phyloP scores from a whole-genome alignment of 192 early-diverging fungal species.

The Phycomyces blakesleeanus region DNA sequence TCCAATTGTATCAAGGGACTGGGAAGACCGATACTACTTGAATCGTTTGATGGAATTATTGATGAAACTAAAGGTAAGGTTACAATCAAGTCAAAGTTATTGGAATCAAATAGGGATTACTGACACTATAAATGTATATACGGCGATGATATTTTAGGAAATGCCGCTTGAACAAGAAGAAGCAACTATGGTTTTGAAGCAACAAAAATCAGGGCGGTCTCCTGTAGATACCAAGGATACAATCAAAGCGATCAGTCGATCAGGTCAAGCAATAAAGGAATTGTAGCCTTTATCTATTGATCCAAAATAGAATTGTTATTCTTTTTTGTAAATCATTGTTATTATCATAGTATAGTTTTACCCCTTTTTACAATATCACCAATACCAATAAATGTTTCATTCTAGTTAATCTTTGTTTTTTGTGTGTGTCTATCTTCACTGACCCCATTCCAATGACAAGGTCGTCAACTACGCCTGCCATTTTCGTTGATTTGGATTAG shows the following conservation, averaged over 20 bases:
- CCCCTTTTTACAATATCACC: slow-evolving; percentile 11
- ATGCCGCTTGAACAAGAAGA: slow-evolving; percentile 7
- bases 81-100: slow-evolving; percentile 9
- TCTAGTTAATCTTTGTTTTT: slow-evolving; percentile 10
- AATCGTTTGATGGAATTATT: slow-evolving; percentile 9
- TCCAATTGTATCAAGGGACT: slow-evolving; percentile 11
- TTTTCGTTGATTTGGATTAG: slow-evolving; percentile 9
- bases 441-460: slow-evolving; percentile 5
- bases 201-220: too few species aligned
- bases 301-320: slow-evolving; percentile 7
- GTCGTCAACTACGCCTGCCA: slow-evolving; percentile 9
- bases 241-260: slow-evolving; percentile 7
- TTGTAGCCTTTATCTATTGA: slow-evolving; percentile 6
- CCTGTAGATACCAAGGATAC: slow-evolving; percentile 5
- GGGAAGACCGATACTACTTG: slow-evolving; percentile 10
- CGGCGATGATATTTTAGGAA: slow-evolving; percentile 7
- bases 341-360: slow-evolving; percentile 12
- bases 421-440: slow-evolving; percentile 7
- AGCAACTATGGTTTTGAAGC: background rate
- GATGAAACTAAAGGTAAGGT: slow-evolving; percentile 10
- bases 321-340: slow-evolving; percentile 5
- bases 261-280: slow-evolving; percentile 9
- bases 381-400: slow-evolving; percentile 12
- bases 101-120: slow-evolving; percentile 10
- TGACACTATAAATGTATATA: slow-evolving; percentile 9